phyloP scores from a whole-genome alignment of 495 filamentous ascomycete genomes.

The Cercophora samala region DNA sequence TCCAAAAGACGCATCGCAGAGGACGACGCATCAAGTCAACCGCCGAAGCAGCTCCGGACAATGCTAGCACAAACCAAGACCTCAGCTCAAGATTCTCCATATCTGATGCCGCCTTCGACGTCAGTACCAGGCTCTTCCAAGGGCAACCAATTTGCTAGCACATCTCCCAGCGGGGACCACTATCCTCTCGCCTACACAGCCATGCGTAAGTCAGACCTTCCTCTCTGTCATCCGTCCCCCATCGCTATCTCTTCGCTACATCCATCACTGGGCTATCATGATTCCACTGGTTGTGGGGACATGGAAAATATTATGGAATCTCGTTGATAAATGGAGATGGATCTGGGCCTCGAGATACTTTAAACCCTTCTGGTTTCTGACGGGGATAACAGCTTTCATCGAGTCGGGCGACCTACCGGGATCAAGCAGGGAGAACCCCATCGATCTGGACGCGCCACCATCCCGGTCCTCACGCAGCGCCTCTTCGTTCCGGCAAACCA shows the following conservation, averaged over 20 bases:
- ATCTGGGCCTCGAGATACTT: too few species aligned
- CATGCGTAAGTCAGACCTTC: background rate
- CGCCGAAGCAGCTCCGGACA: constrained; percentile 19
- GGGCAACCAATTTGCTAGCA: background rate
- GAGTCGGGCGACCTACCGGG: background rate
- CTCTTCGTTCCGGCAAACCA: background rate
- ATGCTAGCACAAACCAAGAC: background rate
- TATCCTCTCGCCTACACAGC: background rate
- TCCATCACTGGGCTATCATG: background rate
- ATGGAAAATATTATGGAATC: background rate
- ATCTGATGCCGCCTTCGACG: background rate
- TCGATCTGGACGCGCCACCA: background rate
- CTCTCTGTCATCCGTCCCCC: background rate
- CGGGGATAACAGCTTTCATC: background rate
- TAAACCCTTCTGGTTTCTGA: background rate
- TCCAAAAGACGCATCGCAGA: constrained; percentile 21
- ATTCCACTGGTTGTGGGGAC: background rate
- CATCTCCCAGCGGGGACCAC: background rate
- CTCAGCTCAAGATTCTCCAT: background rate
- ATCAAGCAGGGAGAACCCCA: background rate
- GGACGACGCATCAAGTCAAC: constrained; percentile 9
- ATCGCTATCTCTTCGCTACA: background rate
- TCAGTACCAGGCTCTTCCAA: background rate
- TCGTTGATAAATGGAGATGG: too few species aligned
- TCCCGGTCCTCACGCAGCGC: background rate